Conservation (phyloP, 192 early-diverging fungal genomes). For the Linnemannia schmuckeri region DNA sequence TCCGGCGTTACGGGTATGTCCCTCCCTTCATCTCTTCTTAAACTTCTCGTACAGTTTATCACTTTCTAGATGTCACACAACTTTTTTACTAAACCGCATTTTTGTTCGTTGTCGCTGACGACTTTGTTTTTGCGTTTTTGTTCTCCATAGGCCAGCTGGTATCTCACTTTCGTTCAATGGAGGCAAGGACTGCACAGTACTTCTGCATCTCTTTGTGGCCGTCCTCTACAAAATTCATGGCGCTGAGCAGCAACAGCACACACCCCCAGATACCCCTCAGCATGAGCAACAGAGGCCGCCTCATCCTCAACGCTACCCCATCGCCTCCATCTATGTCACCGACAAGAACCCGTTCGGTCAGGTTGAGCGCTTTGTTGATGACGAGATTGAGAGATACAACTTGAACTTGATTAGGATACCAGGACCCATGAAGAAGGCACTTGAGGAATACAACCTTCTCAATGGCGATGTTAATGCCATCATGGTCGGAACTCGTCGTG, state of each 20-base stretch:
- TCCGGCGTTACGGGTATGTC: conserved; percentile 69
- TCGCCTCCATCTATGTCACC: conserved; percentile 82
- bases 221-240: conserved; percentile 66
- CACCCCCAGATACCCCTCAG: conserved; percentile 16
- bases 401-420: conserved; percentile 75
- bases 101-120: background rate
- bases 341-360: conserved; percentile 85
- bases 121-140: conserved; percentile 23
- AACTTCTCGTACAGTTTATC: background rate
- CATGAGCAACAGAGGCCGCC: conserved; percentile 2
- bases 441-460: conserved; percentile 77
- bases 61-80: background rate
- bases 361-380: conserved; percentile 88
- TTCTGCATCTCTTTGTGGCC: conserved; percentile 84
- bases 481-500: conserved; percentile 84
- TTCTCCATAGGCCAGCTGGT: conserved; percentile 64
- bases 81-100: background rate
- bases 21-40: background rate
- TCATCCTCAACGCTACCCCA: conserved; percentile 44
- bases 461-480: conserved; percentile 74
- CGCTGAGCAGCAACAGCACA: background rate
- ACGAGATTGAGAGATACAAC: conserved; percentile 76
- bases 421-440: conserved; percentile 83
- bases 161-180: conserved; percentile 94
- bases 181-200: conserved; percentile 96